Evolutionary conservation across 768 basidiomycete species (phyloP), one percentile per base, ranked within the genome.

Genomic region (Leccinellum luteum): DNA sequence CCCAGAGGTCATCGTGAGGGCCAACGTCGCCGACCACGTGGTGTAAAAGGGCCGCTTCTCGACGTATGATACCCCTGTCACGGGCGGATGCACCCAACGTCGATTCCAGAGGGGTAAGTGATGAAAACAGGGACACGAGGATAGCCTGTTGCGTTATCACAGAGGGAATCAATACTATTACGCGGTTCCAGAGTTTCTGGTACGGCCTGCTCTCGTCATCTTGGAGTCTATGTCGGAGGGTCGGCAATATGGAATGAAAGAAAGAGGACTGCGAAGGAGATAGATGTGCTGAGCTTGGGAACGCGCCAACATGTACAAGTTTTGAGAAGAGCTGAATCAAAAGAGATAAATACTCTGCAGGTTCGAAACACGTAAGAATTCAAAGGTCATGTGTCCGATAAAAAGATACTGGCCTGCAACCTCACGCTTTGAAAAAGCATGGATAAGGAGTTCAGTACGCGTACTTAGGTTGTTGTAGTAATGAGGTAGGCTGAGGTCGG

Each of bases 211-310:
- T 52, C 15, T 68, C 65, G 38, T 59, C 54, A 4, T 57, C 57
- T 43, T 43, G 57, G 10, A 83, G 62, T 23, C 76, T 75, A 21
- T 56, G 45, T 28, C 80, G 81, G 45, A 91, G 81, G 13, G 67
- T 72, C 7, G 81, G 76, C 31, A 86, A 70, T 3, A 74, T 76
- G 3, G 77, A 67, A 27, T 72, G 68, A 71, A 90, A 92, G 74
- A 92, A 93, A 1, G 87, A 91, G 6, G 85, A 78, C 55, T 87
- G 87, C 0, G 84, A 83, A n/a, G 78, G 80, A 3, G 81, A 71
- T 6, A 71, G 70, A 7, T 84, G 81, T 3, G 72, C 74, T 10
- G 75, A 72, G 1, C 78, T 60, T 14, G 87, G 87, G 63, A 91
- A 89, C 17, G 85, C 69, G 10, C 90, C 86, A 41, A 86, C 67